These are phyloP conservation scores for Psilocybe cubensis DNA, from an alignment of 768 basidiomycete genomes.

Conservation along the genomic window DNA sequence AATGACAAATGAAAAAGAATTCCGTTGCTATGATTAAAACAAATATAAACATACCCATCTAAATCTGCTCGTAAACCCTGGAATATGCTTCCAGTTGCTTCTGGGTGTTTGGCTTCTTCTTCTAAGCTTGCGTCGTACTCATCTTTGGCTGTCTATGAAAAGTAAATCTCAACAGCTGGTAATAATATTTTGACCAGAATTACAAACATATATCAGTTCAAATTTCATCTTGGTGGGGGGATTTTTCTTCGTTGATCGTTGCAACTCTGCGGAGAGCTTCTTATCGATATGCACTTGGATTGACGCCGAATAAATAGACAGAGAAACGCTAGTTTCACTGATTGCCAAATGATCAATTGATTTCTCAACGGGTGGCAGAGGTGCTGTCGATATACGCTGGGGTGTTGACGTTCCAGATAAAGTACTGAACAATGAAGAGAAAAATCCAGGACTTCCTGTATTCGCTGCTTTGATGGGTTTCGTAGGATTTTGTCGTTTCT, in stretches of 20 bases:
- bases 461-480: constrained; percentile 35
- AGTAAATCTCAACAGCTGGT: neutral
- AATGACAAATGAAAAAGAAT: neutral
- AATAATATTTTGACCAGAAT: neutral
- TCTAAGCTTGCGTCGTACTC: constrained; percentile 76
- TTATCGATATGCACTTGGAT: constrained; percentile 66
- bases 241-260: constrained; percentile 94
- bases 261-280: constrained; percentile 73
- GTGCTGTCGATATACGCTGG: constrained; percentile 37
- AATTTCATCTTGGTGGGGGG: constrained; percentile 77
- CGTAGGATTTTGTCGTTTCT: constrained; percentile 41
- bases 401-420: constrained; percentile 39
- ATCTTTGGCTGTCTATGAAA: constrained; percentile 72
- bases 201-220: constrained; percentile 81
- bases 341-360: constrained; percentile 40
- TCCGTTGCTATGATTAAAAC: neutral
- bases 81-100: constrained; percentile 79
- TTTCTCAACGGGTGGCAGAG: constrained; percentile 36
- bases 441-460: constrained; percentile 42
- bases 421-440: constrained; percentile 48
- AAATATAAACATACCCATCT: constrained; percentile 60
- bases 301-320: constrained; percentile 70
- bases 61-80: constrained; percentile 87
- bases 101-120: constrained; percentile 63
- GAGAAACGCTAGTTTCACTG: constrained; percentile 56